Conservation (phyloP, 2,329 filamentous ascomycete genomes). For the Cladosporium sphaerospermum region DNA sequence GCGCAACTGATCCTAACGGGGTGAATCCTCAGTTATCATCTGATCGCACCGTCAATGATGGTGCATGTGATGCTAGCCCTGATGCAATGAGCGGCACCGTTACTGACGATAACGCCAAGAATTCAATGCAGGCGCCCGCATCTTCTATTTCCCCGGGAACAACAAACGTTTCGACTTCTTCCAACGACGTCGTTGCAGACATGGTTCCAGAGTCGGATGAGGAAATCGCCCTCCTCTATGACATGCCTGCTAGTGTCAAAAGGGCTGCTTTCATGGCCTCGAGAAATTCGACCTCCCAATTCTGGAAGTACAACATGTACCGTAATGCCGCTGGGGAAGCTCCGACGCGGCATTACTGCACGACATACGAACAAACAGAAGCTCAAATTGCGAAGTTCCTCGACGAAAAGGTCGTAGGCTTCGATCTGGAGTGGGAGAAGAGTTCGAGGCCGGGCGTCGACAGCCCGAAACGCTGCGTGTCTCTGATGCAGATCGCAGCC, state of each 20-base stretch:
- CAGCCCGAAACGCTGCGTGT: constrained; percentile 62
- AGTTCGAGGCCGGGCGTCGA: constrained; percentile 33
- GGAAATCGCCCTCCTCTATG: constrained; percentile 17
- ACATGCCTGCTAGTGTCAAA: constrained; percentile 23
- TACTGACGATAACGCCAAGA: constrained; percentile 8
- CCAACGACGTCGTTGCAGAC: background rate
- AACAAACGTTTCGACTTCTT: background rate
- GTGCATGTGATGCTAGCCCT: background rate
- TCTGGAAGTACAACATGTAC: constrained; percentile 65
- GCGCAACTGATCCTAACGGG: no score
- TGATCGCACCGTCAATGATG: background rate
- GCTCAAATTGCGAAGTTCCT: constrained; percentile 60
- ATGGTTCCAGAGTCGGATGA: constrained; percentile 8
- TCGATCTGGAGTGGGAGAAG: constrained; percentile 80
- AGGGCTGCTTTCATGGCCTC: constrained; percentile 25
- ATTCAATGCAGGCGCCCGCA: background rate
- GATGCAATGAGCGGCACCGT: background rate
- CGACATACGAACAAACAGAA: constrained; percentile 60
- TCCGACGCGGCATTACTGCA: constrained; percentile 73
- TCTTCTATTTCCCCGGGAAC: constrained; percentile 1
- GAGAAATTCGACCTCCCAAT: constrained; percentile 22
- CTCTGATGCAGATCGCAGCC: constrained; percentile 75
- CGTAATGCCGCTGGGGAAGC: constrained; percentile 47
- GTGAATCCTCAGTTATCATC: no score
- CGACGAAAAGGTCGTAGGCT: constrained; percentile 66